Conservation (phyloP, 192 early-diverging fungal species). For the Ambispora gerdemannii region DNA sequence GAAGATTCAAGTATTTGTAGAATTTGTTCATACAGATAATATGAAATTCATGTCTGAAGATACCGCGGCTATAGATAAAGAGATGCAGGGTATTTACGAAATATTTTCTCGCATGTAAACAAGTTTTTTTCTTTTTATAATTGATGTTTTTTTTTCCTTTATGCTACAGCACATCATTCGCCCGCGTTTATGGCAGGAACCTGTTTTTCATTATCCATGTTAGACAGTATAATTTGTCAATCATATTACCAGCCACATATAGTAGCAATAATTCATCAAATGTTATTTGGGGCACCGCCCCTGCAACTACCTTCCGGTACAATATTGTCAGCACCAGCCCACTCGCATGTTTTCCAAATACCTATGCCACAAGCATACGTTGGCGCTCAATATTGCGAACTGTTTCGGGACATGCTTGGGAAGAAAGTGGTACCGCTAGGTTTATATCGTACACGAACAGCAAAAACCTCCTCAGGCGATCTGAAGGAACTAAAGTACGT, state of each 20-base stretch:
- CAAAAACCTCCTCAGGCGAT: neutral
- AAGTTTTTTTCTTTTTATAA: neutral
- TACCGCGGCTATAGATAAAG: constrained; percentile 21
- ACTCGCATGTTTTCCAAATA: constrained; percentile 25
- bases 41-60: constrained; percentile 34
- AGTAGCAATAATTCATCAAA: constrained; percentile 21
- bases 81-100: constrained; percentile 11
- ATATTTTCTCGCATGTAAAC: too few species aligned
- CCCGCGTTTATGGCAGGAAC: constrained; percentile 31
- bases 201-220: constrained; percentile 28
- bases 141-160: neutral
- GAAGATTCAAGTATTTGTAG: constrained; percentile 28
- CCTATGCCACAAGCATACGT: constrained; percentile 5
- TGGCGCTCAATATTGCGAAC: constrained; percentile 14
- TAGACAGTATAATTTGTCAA: constrained; percentile 31
- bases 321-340: constrained; percentile 19
- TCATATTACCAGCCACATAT: constrained; percentile 32
- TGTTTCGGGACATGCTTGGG: constrained; percentile 9
- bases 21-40: constrained; percentile 30
- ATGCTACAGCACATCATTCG: constrained; percentile 25
- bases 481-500: constrained; percentile 20
- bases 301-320: constrained; percentile 21
- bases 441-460: constrained; percentile 7
- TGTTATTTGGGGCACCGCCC: constrained; percentile 28
- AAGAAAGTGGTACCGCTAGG: constrained; percentile 26